Base-by-base conservation (phyloP, 2,329 filamentous ascomycete species). In the Exophiala alcalophila region DNA sequence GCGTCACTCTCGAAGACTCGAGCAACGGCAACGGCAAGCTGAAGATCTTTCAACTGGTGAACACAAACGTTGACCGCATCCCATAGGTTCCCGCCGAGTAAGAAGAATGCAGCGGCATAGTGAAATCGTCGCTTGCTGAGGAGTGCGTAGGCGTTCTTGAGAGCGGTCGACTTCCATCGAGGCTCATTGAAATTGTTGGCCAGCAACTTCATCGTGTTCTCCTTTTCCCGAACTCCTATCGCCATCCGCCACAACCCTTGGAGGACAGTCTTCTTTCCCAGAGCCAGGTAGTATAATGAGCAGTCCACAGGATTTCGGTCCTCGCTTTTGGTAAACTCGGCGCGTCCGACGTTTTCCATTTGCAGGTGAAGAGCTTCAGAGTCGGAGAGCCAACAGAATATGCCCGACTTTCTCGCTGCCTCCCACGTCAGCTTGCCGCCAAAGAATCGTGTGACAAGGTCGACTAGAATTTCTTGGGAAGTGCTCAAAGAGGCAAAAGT, bases 111-210 rank as follows among this genome's bases (percentile, higher is more conserved):
- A 1, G 91, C 92, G 3, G 92, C 90, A 59, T 98, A 98, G 65
- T 87, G 88, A 62, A 96, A 96, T 35, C 92, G 77, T 30, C 88
- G 78, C 65, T 89, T 94, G 53, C 91, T 92, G 60, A 98, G 82
- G 40, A 98, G 67, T 2, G 92, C 91, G 65, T 96, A 98, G 0
- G 92, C 92, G 62, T 98, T 98, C 66, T 98, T 98, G 47, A 94
- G 70, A 0, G 92, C 92, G 4, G 87, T 81, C 1, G 86, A 94
- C 61, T 79, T 85, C 86, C 92, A 97, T 55, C 86, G 84, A 1
- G 82, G 76, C 49, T 95, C 86, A 3, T 80, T 74, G 63, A 98
- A 98, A 62, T 97, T 89, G 59, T 96, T 94, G n/a, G 83, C 77
- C 15, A 98, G 71, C 20, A 98, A 73, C 48, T 78, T 81, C 47